Percentiles rank a stretch among this genome's conserved stretches.
phyloP scores from a whole-genome alignment of 805 yeast genomes.

The Cyberlindnera amylophila region DNA sequence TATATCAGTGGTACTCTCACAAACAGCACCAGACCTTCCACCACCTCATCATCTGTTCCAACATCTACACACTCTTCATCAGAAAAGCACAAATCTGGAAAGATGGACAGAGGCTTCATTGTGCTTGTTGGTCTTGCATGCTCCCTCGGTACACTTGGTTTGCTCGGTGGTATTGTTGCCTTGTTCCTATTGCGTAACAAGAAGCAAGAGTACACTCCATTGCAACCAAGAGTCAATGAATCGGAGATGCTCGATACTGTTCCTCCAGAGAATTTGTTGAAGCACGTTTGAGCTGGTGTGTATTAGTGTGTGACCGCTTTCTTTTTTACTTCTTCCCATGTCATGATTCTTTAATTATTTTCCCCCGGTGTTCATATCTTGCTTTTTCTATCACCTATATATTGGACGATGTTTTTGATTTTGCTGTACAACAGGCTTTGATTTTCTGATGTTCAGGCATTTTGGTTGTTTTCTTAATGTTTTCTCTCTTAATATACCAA shows the following conservation, averaged over 20 bases:
- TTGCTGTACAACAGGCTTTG: no score
- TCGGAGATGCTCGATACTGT: constrained; percentile 57
- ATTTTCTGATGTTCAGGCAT: no score
- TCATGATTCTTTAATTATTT: no score
- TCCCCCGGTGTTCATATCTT: no score
- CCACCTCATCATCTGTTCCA: constrained; percentile 19
- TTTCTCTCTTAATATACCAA: no score
- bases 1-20: constrained; percentile 27
- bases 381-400: no score
- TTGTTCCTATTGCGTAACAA: constrained; percentile 34
- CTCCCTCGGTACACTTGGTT: constrained; percentile 48
- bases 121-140: constrained; percentile 67
- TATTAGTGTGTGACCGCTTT: no score
- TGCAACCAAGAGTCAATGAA: constrained; percentile 55
- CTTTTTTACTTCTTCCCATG: no score
- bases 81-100: constrained; percentile 15
- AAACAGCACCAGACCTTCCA: constrained; percentile 18
- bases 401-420: no score
- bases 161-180: constrained; percentile 39
- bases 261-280: constrained; percentile 54
- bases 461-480: no score
- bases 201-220: constrained; percentile 39
- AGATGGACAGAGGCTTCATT: constrained; percentile 52
- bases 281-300: constrained; percentile 24
- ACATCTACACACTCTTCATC: constrained; percentile 16